Evolutionary conservation across 495 filamentous ascomycete species (phyloP).

Genomic region (Tuber magnatum): DNA sequence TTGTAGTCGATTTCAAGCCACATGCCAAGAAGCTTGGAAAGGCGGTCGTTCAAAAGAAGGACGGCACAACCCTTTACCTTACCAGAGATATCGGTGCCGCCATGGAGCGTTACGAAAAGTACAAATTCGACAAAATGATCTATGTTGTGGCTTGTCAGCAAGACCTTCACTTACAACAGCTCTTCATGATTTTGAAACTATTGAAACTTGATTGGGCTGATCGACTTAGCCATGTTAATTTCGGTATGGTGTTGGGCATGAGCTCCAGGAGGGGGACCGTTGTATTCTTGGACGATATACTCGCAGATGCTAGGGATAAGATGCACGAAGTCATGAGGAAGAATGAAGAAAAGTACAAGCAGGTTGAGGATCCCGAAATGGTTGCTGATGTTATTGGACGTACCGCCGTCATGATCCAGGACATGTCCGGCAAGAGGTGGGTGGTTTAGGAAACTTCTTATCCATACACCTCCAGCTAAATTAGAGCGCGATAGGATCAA

Average conservation of each 20-base stretch:
- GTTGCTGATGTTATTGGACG: conserved; percentile 56
- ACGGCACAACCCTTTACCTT: conserved; percentile 59
- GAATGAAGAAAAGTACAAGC: conserved; percentile 54
- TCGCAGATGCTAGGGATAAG: conserved; percentile 54
- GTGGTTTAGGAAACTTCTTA: conserved; percentile 10
- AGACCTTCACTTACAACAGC: conserved; percentile 55
- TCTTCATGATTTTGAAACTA: conserved; percentile 59
- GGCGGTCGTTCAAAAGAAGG: conserved; percentile 54
- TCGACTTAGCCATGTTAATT: conserved; percentile 57
- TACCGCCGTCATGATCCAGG: conserved; percentile 58
- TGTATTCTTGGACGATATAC: conserved; percentile 56
- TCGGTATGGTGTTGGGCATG: conserved; percentile 58
- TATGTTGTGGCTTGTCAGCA: conserved; percentile 59
- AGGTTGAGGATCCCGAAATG: conserved; percentile 52
- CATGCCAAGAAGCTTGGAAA: conserved; percentile 56
- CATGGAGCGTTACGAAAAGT: conserved; percentile 53
- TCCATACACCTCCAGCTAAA: conserved; percentile 1
- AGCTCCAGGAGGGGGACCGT: conserved; percentile 55
- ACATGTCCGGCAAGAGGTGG: conserved; percentile 59
- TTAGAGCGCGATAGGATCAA: conserved; percentile 46
- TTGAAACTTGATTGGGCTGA: conserved; percentile 54
- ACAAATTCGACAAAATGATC: conserved; percentile 63
- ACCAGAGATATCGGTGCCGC: conserved; percentile 61
- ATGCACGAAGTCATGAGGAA: conserved; percentile 62
- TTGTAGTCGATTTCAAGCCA: conserved; percentile 81